Evolutionary conservation across 1,284 basidiomycete species (phyloP), one percentile per base, ranked within the genome.

Genomic region (Vanrija pseudolonga): DNA sequence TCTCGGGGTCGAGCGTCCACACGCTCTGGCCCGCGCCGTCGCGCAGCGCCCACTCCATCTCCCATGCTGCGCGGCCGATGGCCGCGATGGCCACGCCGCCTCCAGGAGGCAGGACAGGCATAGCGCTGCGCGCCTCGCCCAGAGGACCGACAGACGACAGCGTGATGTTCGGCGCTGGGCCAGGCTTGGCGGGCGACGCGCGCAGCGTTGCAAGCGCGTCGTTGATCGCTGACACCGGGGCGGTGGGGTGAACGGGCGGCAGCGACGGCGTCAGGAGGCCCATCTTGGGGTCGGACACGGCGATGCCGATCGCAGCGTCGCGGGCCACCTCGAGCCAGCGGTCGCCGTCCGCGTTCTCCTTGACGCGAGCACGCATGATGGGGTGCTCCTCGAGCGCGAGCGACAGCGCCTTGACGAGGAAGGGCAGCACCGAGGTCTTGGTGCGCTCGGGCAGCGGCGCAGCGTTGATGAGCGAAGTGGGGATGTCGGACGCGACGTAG

Each of bases 71-170:
- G 28, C 87, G 73, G 2, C 93, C 93, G 19, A 97, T 79, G 1
- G 90, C 93, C 1, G 90, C 90, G 60, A 96, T 96, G 2, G 90
- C 91, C 0, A 96, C 82, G 0, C 93, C 90, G 0, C 90, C 90
- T 0, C 90, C 91, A 0, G 88, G 88, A 0, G 95, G 87, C 0
- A 96, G 79, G 38, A 95, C 84, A 0, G 91, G 91, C 43, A 81
- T 79, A 4, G 89, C 89, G 53, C 79, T 82, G 45, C 85, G 84
- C 0, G 87, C 86, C 23, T 80, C 80, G 1, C 90, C 91, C 15
- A 92, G 80, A 0, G 86, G 85, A 9, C 91, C 91, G 5, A 95
- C 82, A 61, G 94, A 94, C 38, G 85, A 88, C n/a, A 97, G 83
- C 3, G 88, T 93, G 38, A 96, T 72, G 19, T 90, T 92, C 1